Base-by-base conservation (phyloP, 1,139 yeast species). In the Lodderomyces oxycetoniae region DNA sequence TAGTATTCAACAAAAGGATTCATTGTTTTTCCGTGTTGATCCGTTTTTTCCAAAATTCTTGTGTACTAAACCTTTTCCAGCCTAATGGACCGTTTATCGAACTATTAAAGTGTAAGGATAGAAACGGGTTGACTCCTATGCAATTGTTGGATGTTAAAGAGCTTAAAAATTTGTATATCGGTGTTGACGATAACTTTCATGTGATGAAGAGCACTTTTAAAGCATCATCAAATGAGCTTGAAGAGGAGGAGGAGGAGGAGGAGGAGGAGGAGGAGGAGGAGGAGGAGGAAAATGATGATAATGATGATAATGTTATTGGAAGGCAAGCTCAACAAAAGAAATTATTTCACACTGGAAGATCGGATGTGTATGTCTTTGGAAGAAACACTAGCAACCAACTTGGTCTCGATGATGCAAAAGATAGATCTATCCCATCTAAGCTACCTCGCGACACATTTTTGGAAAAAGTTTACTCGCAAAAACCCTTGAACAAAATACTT, bases 351-450 rank as follows among this genome's bases (percentile, higher is more conserved):
- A 5, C 25, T 19, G 79, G 82, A 4, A 84, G 83, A 0, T 68
- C 81, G 2, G 84, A 77, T 31, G 47, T 82, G 5, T 74, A 67
- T 44, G 72, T 81, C 35, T 70, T 77, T 41, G 95, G 95, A 0
- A 67, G 79, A 10, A 84, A 83, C 48, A 64, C 70, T 22, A 78
- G 80, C 48, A 74, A 75, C 46, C 81, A 74, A 36, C 55, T 85
- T 28, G 89, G 93, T 0, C 66, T 81, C 17, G 82, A 87, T 3
- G 87, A 80, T 43, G 63, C 81, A 0, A 79, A 76, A 30, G 79
- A 81, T 46, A 58, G 84, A 43, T 46, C 57, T 1, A 36, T 47
- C 1, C 73, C 74, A 2, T 46, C 59, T 24, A 55, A 53, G 34
- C 30, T 57, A 29, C 47, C 57, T 8, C 58, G 10, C 10, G 14